Base-by-base conservation (phyloP, 768 basidiomycete genomes). In the Tylopilus rubrobrunneus region DNA sequence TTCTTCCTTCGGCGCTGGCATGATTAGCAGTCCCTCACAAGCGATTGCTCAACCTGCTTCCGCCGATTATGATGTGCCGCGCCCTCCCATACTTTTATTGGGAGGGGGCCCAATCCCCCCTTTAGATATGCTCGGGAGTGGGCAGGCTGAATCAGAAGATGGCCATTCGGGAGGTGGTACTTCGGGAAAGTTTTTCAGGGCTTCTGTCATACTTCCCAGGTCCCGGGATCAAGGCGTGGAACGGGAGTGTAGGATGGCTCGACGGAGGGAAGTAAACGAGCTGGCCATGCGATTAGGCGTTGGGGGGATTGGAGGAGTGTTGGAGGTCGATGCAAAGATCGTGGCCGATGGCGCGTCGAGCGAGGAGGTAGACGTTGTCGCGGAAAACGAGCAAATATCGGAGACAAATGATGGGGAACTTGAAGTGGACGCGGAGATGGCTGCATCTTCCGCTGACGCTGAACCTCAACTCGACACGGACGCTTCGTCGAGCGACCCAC, bases 281-380 rank as follows among this genome's bases (percentile, higher is more conserved):
- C 71, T 93, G 43, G 84, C 81, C 0, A 86, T 90, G 77, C 81
- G 88, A n/a, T 89, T 91, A 83, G 91, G 82, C 6, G 76, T 92
- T 36, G 87, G 86, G 33, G 79, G 80, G 0, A 77, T 90, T 7
- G 91, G 91, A 10, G 92, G 91, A 11, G 62, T 73, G 7, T 63
- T 91, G 7, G 83, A 82, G 27, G 46, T 27, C 36, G 61, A 14
- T 37, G 15, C 19, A 5, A 45, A 48, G 29, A 44, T 8, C n/a
- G 39, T n/a, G 27, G 49, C 28, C 5, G 51, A 42, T 12, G 34
- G 15, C n/a, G 1, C 29, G 12, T 45, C 48, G 14, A 27, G 27
- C 23, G 55, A 52, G 4, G 52, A 27, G 6, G 33, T 19, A 25
- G 62, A 55, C 21, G 50, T 9, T 19, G 45, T n/a, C 19, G 49